Base-by-base conservation (phyloP, 2,329 filamentous ascomycete species). In the Massarina eburnea region DNA sequence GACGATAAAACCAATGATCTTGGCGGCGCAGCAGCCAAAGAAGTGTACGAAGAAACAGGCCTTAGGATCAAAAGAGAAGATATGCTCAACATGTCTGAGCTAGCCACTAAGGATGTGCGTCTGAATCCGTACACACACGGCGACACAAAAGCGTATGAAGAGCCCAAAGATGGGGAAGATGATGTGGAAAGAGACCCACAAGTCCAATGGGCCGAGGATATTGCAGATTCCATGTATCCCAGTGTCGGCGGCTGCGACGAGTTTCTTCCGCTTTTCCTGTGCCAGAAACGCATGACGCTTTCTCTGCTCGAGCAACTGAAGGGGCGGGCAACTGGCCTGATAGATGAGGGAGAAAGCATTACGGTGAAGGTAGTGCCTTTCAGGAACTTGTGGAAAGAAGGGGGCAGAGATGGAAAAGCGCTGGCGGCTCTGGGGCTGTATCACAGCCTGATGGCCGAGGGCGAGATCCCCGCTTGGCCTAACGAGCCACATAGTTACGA, bases 201-300 rank as follows among this genome's bases (percentile, higher is more conserved):
- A n/a, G n/a, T n/a, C n/a, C n/a, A n/a, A n/a, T n/a, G n/a, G 8
- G 4, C 32, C 2, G 49, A 52, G 29, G 26, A 5, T 1, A 27
- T 51, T 1, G 37, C 54, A 18, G 65, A 72, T 39, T 78, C 72
- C 0, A 70, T 80, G 37, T 83, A 83, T 55, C 77, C 79, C 0
- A 77, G 73, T 10, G 68, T 77, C 1, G 81, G 81, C 2, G 80
- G 76, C 2, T 78, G 77, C 46, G 81, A 84, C 58, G 80, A 84
- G 49, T 82, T 80, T 52, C 77, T 83, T 20, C 78, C 79, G 0
- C 56, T 83, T 5, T 80, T 82, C 48, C 55, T 82, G 24, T 79
- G 75, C 49, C 74, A 81, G 58, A 82, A 81, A 57, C 62, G 74
- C 3, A 70, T 83, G 47, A 64, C 73, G 1, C 63, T 73, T 26